A percentile compares a stretch with the other conserved stretches of the same genome.
phyloP scores from a whole-genome alignment of 371 early-diverging fungal genomes.

The Saksenaea vasiformis region DNA sequence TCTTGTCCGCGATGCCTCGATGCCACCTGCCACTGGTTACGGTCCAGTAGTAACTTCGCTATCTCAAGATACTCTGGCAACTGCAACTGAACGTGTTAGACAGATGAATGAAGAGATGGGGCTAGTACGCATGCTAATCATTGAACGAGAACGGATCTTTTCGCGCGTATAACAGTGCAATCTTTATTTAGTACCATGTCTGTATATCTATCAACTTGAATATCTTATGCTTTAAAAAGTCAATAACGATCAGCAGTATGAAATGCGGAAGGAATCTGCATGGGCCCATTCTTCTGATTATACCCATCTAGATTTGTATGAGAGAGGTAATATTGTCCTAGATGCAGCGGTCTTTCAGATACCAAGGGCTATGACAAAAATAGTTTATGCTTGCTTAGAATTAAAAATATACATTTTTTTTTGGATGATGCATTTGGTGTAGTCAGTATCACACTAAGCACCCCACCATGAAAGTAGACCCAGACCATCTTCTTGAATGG shows the following conservation, averaged over 20 bases:
- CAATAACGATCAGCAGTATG: no score
- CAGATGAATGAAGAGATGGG: conserved; percentile 21
- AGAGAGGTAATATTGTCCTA: no score
- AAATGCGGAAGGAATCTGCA: no score
- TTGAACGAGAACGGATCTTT: conserved; percentile 2
- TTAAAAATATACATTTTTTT: no score
- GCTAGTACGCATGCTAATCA: conserved; percentile 17
- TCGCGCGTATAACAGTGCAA: not conserved
- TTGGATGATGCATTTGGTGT: no score
- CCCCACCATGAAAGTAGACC: conserved; percentile 83
- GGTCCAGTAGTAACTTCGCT: conserved; percentile 45
- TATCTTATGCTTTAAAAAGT: not conserved
- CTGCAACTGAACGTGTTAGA: conserved; percentile 17
- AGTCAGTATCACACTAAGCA: not conserved
- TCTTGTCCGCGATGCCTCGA: conserved; percentile 66
- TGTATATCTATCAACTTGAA: not conserved
- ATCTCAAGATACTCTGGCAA: conserved; percentile 23
- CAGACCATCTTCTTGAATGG: conserved; percentile 72
- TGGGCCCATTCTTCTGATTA: no score
- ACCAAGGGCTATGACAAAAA: no score
- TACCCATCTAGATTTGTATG: no score
- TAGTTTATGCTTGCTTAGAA: no score
- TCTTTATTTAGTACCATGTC: not conserved
- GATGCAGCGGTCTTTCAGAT: no score
- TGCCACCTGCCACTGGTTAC: not conserved